These are phyloP conservation scores for Xylogone sp. DNA, from an alignment of 2,329 filamentous ascomycete species.

Conservation along the genomic window DNA sequence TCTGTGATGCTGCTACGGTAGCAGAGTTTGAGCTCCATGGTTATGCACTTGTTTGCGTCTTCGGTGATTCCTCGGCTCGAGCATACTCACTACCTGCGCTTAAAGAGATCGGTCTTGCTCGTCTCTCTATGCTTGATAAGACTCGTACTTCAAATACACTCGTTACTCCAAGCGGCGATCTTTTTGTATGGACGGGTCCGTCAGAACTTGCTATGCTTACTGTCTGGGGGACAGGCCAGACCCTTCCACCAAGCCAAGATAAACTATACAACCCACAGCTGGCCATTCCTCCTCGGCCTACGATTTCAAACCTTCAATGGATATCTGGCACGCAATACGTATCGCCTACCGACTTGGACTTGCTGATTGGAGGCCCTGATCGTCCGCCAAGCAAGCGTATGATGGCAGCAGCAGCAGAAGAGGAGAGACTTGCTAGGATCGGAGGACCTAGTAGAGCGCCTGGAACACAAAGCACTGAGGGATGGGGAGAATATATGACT, in stretches of 20 bases:
- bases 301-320: slow-evolving; percentile 95
- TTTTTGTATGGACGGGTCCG: slow-evolving; percentile 85
- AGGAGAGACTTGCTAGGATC: slow-evolving; percentile 57
- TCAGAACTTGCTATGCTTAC: slow-evolving; percentile 81
- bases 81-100: slow-evolving; percentile 85
- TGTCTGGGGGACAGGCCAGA: slow-evolving; percentile 73
- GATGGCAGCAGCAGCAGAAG: slow-evolving; percentile 73
- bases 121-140: slow-evolving; percentile 68
- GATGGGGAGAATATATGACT: slow-evolving; percentile 76
- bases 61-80: slow-evolving; percentile 75
- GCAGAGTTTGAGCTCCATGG: slow-evolving; percentile 72
- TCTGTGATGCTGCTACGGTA: slow-evolving; percentile 79
- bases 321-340: slow-evolving; percentile 92
- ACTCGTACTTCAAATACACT: slow-evolving; percentile 65
- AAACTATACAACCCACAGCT: slow-evolving; percentile 75
- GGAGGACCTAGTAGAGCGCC: slow-evolving; percentile 26
- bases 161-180: slow-evolving; percentile 74
- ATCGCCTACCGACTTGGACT: slow-evolving; percentile 79
- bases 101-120: slow-evolving; percentile 72
- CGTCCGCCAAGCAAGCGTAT: slow-evolving; percentile 86
- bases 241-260: slow-evolving; percentile 62
- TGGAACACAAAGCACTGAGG: slow-evolving; percentile 42
- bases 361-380: slow-evolving; percentile 85
- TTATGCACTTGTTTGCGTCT: slow-evolving; percentile 76
- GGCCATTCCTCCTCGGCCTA: slow-evolving; percentile 73